phyloP scores from a whole-genome alignment of 352 stramenopile genomes.

The Labyrinthula sp. region DNA sequence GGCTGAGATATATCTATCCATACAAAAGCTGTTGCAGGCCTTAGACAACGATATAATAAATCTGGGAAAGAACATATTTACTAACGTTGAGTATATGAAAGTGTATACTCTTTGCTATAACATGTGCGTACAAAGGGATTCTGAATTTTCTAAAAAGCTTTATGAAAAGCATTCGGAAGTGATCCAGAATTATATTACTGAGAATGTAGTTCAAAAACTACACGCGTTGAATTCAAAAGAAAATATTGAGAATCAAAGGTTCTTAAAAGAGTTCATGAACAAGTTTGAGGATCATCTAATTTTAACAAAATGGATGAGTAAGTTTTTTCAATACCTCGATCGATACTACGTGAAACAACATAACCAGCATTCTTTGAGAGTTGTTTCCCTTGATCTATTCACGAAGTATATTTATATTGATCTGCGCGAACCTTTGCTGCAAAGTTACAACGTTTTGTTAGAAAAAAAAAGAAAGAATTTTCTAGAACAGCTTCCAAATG shows the following conservation, averaged over 20 bases:
- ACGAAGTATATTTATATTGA: slow-evolving; percentile 57
- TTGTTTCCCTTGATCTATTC: slow-evolving; percentile 61
- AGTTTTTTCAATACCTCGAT: slow-evolving; percentile 98
- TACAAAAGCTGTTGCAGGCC: slow-evolving; percentile 20
- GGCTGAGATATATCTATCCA: slow-evolving; percentile 20
- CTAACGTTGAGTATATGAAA: slow-evolving; percentile 9
- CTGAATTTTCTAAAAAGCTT: slow-evolving; percentile 92
- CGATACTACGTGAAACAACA: slow-evolving; percentile 91
- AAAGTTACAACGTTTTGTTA: slow-evolving; percentile 39
- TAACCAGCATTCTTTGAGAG: slow-evolving; percentile 72
- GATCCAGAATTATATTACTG: slow-evolving; percentile 57
- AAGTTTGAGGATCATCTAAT: slow-evolving; percentile 97
- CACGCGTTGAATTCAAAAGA: too few relatives aligned
- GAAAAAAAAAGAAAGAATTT: slow-evolving; percentile 59
- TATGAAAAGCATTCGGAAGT: slow-evolving; percentile 80
- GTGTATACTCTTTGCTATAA: slow-evolving; percentile 58
- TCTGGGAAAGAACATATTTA: background rate
- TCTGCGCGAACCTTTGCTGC: slow-evolving; percentile 48
- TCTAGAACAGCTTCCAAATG: slow-evolving; percentile 84
- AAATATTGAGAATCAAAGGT: slow-evolving; percentile 67
- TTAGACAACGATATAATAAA: slow-evolving; percentile 6
- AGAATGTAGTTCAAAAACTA: slow-evolving; percentile 59
- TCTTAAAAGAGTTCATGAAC: slow-evolving; percentile 84
- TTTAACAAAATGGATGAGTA: slow-evolving; percentile 99
- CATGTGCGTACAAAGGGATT: slow-evolving; percentile 96